Percentiles rank a stretch among this genome's conserved stretches.
Evolutionary conservation across 106 monocot species (phyloP).

Genomic region (Phalaenopsis aphrodite): DNA sequence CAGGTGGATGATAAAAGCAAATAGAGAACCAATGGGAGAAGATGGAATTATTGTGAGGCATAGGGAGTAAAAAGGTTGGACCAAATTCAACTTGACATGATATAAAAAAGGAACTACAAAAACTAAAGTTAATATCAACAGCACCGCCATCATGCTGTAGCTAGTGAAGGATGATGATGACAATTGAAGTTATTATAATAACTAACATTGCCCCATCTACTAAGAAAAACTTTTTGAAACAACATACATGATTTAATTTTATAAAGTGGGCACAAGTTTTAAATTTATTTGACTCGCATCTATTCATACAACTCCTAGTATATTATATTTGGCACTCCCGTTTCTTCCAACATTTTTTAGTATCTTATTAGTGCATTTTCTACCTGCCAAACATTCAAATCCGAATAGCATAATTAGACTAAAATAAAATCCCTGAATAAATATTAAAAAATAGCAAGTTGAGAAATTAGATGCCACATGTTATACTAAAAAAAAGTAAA

Average conservation of each 20-base stretch:
- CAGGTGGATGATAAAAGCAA: not conserved
- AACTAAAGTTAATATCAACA: not conserved
- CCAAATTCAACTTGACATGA: not conserved
- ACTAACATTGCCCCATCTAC: not conserved
- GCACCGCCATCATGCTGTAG: not conserved
- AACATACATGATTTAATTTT: not conserved
- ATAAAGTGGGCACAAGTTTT: not conserved
- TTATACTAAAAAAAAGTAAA: not conserved
- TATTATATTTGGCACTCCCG: not conserved
- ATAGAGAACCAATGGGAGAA: not conserved
- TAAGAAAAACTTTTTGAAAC: not conserved
- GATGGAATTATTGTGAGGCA: not conserved
- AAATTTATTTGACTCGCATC: not conserved
- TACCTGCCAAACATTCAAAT: not conserved
- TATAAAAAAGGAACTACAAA: not conserved
- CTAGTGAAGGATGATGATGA: not conserved
- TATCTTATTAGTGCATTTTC: not conserved
- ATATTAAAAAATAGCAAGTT: not conserved
- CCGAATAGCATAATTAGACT: not conserved
- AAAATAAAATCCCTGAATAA: not conserved
- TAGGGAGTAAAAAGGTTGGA: not conserved
- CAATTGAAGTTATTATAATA: not conserved
- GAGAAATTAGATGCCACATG: not conserved
- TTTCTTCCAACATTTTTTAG: not conserved
- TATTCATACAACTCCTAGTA: not conserved